Evolutionary conservation across 805 yeast genomes (phyloP).

Genomic region (Ogataea trehaloabstinens): DNA sequence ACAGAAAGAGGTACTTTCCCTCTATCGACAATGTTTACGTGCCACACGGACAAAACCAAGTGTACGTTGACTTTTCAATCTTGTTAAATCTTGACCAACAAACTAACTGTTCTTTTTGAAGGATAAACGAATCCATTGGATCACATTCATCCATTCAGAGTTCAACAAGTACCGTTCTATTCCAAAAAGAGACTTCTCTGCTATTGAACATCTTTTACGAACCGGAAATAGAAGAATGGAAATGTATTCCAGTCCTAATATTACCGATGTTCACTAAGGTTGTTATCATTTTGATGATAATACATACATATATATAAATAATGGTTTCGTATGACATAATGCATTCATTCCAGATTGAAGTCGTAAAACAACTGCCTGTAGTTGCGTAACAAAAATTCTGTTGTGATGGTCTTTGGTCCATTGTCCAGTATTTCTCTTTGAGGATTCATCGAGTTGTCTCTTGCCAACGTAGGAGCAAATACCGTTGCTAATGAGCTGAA

Average conservation of each 20-base stretch:
- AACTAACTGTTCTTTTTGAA: constrained; percentile 5
- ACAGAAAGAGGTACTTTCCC: constrained; percentile 49
- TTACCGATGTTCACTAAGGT: constrained; percentile 58
- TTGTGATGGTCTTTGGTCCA: constrained; percentile 72
- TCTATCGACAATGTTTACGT: constrained; percentile 49
- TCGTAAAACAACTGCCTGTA: constrained; percentile 35
- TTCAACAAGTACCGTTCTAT: constrained; percentile 57
- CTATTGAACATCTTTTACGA: constrained; percentile 81
- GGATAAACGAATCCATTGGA: constrained; percentile 34
- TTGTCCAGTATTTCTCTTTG: constrained; percentile 83
- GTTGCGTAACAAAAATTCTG: constrained; percentile 65
- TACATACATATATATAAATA: neutral
- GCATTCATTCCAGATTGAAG: neutral
- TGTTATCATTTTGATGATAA: neutral
- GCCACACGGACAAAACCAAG: constrained; percentile 44
- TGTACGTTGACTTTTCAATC: constrained; percentile 23
- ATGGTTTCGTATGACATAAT: neutral
- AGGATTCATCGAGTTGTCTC: constrained; percentile 62
- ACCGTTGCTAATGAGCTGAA: constrained; percentile 82
- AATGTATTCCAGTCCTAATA: constrained; percentile 65
- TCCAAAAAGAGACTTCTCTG: constrained; percentile 75
- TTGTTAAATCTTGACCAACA: neutral
- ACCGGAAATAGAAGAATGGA: constrained; percentile 71
- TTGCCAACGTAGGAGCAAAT: constrained; percentile 88
- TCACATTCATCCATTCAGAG: constrained; percentile 42